Evolutionary conservation across 2,329 filamentous ascomycete species (phyloP), one percentile per base, ranked within the genome.

Genomic region (Periglandula ipomoeae): DNA sequence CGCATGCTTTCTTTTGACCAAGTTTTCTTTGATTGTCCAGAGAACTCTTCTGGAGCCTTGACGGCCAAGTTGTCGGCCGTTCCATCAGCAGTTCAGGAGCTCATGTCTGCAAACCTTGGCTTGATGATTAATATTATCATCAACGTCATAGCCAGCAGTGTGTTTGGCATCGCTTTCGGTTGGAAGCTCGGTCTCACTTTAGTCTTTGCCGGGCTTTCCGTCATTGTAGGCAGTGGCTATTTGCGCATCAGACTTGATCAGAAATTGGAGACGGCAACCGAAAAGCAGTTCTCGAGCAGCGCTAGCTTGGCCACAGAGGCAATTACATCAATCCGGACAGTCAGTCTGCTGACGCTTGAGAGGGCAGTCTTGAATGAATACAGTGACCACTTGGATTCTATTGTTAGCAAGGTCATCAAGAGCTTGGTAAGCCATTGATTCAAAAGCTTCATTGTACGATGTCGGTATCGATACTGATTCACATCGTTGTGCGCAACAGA

Each of bases 1-100:
- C 75, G 72, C 45, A 72, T 76, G 1, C 64, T 82, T 6, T 67
- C 71, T 19, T 76, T 81, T 55, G 73, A 79, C 51, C 75, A 81
- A 59, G 53, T 64, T 11, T 73, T 72, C 56, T 72, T 71, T 51
- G 69, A 72, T 52, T 50, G 61, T 6, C 58, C 63, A 0, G 57
- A 61, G 4, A 65, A 70, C 32, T 61, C 60, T 38, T 67, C 67
- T 2, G 69, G 69, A 0, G 61, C 68, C 1, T 59, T 72, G 2
- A 66, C 67, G 0, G 64, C 65, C 1, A 58, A 65, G 8, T 53
- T 70, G 0, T 62, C 65, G 2, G 58, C 63, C 0, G 67, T 70
- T 47, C 68, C 70, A 1, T 69, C 74, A 4, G 74, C 69, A 5
- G 62, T 78, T 2, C 69, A 75, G 45, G 74, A 78, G 47, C 61